Base-by-base conservation (phyloP, 192 early-diverging fungal species). In the Phlyctochytrium planicorne region DNA sequence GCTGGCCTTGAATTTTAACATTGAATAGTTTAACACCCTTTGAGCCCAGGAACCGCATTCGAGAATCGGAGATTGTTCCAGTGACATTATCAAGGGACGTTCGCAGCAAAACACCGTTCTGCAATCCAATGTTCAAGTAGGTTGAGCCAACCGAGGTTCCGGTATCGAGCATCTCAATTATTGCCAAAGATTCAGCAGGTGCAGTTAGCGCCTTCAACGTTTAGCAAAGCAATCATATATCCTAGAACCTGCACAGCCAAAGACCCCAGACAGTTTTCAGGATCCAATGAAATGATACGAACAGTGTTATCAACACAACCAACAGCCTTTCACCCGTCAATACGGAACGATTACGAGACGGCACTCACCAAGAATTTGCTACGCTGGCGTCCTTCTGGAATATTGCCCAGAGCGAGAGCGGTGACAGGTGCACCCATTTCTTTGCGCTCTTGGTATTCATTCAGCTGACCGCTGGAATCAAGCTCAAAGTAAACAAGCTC, bases 401-500 rank as follows among this genome's bases (percentile, higher is more conserved):
- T 85, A 2, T 87, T 84, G 3, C 92, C 87, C 67, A 99, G 77
- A 20, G 91, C 88, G 37, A 98, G 63, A 47, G 90, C 86, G 2
- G 89, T 86, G 30, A 95, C 81, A 29, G 85, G 83, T 25, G 86
- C 79, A 10, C 82, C 79, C 72, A 91, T 89, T 55, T 88, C 87
- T 53, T 90, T 86, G 17, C 87, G 81, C 20, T 93, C 88, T 52
- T 91, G 87, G 67, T 88, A 91, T 72, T 99, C 96, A 69, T 93
- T 93, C 68, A 98, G 76, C 71, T 90, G 91, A 27, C 86, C 90
- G 55, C 67, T 71, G 32, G 78, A 79, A 75, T 98, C 93, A 52
- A 99, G 81, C 78, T 98, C 95, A 81, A 99, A 96, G 71, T 95
- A 98, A 0, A 94, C 87, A 3, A 93, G 69, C 63, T 93, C 94